Evolutionary conservation across 192 early-diverging fungal species (phyloP), one percentile per base, ranked within the genome.

Genomic region (Mortierella claussenii): DNA sequence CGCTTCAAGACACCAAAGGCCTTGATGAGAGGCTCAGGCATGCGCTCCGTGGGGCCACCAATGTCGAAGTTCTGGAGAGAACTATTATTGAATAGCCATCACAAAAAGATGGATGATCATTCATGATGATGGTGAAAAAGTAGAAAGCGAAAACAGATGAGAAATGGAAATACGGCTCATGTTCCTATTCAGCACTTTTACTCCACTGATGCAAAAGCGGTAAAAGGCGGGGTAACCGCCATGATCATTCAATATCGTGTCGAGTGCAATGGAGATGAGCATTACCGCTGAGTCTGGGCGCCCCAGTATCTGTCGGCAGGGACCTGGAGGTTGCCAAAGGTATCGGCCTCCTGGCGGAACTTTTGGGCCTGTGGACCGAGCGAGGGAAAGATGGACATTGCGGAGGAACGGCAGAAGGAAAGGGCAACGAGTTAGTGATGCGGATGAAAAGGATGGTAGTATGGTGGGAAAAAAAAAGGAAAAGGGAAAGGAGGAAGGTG

Each of bases 31-130:
- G 94, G 93, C 40, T 92, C 92, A 23, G 97, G 97, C 94, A 99
- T 99, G 64, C 93, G 90, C 74, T 98, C 97, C 48, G 83, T 86
- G 47, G 83, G 79, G 6, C 96, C 96, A 64, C 96, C 96, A 80
- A 99, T 99, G 71, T 99, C 90, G 83, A 99, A 99, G 86, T 99
- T 99, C 86, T 94, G 90, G 51, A 96, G 85, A 33, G 96, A 98
- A 54, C 90, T 92, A 65, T 42, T 40, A 10, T 40, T 40, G 13
- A 40, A 40, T 40, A 10, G 37, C 7, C 13, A 30, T 23, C 24
- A 6, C n/a, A 43, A 12, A 42, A 50, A 50, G 43, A 50, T 31
- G 10, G 11, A 7, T 6, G 26, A 36, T 54, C 10, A 20, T 43
- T 40, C 28, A 36, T n/a, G n/a, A n/a, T n/a, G n/a, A n/a, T n/a